Conservation (phyloP, 2,329 filamentous ascomycete genomes). For the Hysterium pulicare region DNA sequence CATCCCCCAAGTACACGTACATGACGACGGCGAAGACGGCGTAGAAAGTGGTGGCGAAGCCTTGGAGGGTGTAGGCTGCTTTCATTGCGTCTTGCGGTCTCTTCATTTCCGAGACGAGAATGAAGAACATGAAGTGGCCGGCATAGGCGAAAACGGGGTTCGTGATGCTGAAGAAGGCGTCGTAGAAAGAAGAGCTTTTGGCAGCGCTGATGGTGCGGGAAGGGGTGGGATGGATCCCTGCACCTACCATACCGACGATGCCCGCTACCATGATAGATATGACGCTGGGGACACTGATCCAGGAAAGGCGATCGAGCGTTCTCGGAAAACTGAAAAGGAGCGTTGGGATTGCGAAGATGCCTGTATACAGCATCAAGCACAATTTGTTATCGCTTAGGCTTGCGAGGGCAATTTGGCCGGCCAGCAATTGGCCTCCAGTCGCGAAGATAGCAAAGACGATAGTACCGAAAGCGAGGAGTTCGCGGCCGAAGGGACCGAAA, state of each 20-base stretch:
- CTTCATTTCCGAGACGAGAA: constrained; percentile 54
- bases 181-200: constrained; percentile 39
- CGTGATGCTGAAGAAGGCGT: constrained; percentile 47
- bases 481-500: constrained; percentile 24
- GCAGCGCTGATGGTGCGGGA: constrained; percentile 39
- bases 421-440: constrained; percentile 50
- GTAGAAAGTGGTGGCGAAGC: constrained; percentile 51
- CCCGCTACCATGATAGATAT: constrained; percentile 50
- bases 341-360: constrained; percentile 49
- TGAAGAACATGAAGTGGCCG: constrained; percentile 55
- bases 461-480: constrained; percentile 40
- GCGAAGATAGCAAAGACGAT: constrained; percentile 53
- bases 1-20: constrained; percentile 50
- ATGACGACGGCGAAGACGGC: constrained; percentile 50
- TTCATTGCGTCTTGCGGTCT: constrained; percentile 51
- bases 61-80: constrained; percentile 50
- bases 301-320: constrained; percentile 49
- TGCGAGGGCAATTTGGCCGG: constrained; percentile 50
- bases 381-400: constrained; percentile 46
- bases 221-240: constrained; percentile 41
- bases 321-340: constrained; percentile 48
- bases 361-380: constrained; percentile 51
- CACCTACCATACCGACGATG: constrained; percentile 51
- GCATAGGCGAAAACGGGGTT: constrained; percentile 55
- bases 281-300: constrained; percentile 45